Base-by-base conservation (phyloP, 495 filamentous ascomycete genomes). In the Penicillium crystallinum region DNA sequence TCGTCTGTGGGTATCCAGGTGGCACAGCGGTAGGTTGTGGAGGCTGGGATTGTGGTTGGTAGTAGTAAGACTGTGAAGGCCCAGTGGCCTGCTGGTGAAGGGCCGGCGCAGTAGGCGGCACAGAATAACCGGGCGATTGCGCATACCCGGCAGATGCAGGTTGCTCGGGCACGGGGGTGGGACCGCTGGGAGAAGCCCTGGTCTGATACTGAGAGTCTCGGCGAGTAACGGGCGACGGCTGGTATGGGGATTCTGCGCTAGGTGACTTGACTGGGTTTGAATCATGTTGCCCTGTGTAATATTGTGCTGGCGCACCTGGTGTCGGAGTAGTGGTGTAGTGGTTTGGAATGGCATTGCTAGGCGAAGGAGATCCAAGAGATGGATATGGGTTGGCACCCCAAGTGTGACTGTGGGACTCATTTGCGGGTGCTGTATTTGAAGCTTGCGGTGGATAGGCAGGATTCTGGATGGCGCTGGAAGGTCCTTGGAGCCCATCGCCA, bases 21-120 rank as follows among this genome's bases (percentile, higher is more conserved):
- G 72, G 56, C 23, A 55, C 50, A 0, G 74, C 14, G 22, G 36
- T 52, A 46, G 72, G 77, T 18, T 75, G 70, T 30, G 81, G 73
- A 37, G 71, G 77, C 14, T 55, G 46, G 2, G 46, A 6, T 4
- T 45, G 27, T 21, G 42, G 18, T n/a, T n/a, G 67, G 25, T 61
- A 63, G 53, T 73, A 72, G 46, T 73, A 75, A 9, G 72, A 68
- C 44, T 72, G 65, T 27, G 71, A 49, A 33, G 58, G 55, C 34
- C 63, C 66, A 12, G 59, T 60, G 9, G 59, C 53, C n/a, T 64
- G 65, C 40, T 63, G 68, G 29, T 69, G 64, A 40, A 43, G 38
- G 33, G 49, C 49, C 17, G 56, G 56, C 10, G 50, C 59, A 25
- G 41, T 45, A 10, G 58, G 53, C 35, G 68, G 65, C 37, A 65